Base-by-base conservation (phyloP, 768 basidiomycete genomes). In the Tylopilus sp. region DNA sequence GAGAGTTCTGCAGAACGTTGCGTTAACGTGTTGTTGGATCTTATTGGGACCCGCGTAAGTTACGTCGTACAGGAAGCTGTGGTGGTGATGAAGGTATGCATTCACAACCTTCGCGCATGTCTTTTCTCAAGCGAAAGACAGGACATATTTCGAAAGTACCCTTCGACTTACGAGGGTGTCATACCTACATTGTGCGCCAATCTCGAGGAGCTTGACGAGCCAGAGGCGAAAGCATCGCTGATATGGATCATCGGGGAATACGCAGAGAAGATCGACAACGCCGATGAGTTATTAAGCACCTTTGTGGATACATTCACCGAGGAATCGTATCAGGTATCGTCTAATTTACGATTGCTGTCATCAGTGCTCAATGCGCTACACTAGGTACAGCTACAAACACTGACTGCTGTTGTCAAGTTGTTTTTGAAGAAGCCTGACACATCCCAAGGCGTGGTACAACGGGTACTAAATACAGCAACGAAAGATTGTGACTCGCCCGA, bases 201-300 rank as follows among this genome's bases (percentile, higher is more conserved):
- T 63, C 83, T 98, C 13, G 95, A 99, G 53, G 95, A 97, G 61
- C 75, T 99, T 28, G 95, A 98, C 62, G 97, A 99, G 65, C 97
- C 95, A 10, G 95, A 99, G 66, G 95, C 97, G 2, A 98, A 98
- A 65, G 91, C 95, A 1, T 95, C 95, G 3, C 75, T 99, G 44
- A 98, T 99, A 66, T 99, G 97, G 95, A 98, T 99, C 61, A 94
- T 98, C 58, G 95, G 95, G 50, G 94, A 98, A 73, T 98, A 99
- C 61, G 94, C 95, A 3, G 88, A 88, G 69, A 95, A 93, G 73
- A 98, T 98, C 57, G 92, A 95, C 59, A 99, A 99, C 57, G 94
- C 95, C 3, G 92, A 91, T 65, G 95, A 98, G 60, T 76, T 99
- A 21, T 75, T 98, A 57, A 79, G 82, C 13, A 86, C 88, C 44